Evolutionary conservation across 2,329 filamentous ascomycete species (phyloP).

Genomic region (Fusarium hainanense): DNA sequence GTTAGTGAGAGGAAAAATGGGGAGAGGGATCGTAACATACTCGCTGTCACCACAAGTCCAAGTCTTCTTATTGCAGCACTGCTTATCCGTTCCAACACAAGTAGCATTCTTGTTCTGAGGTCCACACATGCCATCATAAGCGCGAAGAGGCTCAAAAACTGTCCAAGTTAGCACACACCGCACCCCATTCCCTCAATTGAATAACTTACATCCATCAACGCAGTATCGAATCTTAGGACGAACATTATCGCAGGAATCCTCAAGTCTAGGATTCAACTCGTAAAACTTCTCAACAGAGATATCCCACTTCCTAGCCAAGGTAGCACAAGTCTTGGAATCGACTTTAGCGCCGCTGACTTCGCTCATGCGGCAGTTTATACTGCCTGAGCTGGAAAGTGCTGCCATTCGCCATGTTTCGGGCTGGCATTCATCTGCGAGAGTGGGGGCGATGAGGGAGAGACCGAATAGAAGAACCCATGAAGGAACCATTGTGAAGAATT

Average conservation of each 20-base stretch:
- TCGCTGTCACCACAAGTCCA: slow-evolving; percentile 23
- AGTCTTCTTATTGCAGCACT: slow-evolving; percentile 24
- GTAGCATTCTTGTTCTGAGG: slow-evolving; percentile 16
- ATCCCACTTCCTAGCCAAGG: neutral
- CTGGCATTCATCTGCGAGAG: neutral
- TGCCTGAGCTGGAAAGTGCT: neutral
- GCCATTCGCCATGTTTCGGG: neutral
- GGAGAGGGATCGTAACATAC: neutral
- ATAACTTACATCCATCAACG: slow-evolving; percentile 14
- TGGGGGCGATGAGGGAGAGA: neutral
- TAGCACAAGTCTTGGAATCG: neutral
- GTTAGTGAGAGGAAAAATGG: neutral
- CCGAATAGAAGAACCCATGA: neutral
- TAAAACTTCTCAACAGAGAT: slow-evolving; percentile 3
- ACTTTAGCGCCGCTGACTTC: neutral
- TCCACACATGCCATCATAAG: slow-evolving; percentile 11
- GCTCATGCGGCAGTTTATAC: slow-evolving; percentile 8
- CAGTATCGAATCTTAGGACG: slow-evolving; percentile 15
- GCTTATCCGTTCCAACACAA: slow-evolving; percentile 19
- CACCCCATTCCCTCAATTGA: too few relatives aligned
- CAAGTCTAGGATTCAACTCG: slow-evolving; percentile 10
- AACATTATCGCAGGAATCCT: slow-evolving; percentile 1
- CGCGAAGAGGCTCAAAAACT: slow-evolving; percentile 1
- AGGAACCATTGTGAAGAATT: neutral
- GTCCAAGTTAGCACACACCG: neutral